These are phyloP conservation scores for Trichomonas gallinae DNA, from an alignment of 208 protist species.

Conservation along the genomic window DNA sequence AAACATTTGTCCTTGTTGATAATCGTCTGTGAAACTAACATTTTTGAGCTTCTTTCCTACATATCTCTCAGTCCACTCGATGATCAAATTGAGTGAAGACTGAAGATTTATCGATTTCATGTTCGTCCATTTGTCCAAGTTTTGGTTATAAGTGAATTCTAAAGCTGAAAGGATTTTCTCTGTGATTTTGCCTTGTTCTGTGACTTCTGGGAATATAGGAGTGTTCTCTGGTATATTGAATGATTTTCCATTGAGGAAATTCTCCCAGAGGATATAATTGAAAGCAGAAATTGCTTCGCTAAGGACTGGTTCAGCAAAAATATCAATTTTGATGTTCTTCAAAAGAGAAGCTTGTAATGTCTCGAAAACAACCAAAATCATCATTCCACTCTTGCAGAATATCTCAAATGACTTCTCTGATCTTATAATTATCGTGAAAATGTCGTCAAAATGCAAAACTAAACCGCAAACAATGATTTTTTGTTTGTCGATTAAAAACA, in stretches of 20 bases:
- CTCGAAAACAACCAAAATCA: background rate
- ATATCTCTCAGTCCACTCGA: background rate
- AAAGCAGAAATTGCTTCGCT: background rate
- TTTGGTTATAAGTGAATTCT: background rate
- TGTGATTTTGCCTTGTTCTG: background rate
- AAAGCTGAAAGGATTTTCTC: background rate
- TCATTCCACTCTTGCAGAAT: background rate
- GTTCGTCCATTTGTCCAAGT: background rate
- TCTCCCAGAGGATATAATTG: background rate
- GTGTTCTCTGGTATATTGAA: background rate
- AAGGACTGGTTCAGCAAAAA: background rate
- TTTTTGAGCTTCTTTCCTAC: background rate
- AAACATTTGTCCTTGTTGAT: background rate
- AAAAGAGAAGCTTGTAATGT: background rate
- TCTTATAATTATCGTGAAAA: background rate
- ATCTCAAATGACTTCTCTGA: background rate
- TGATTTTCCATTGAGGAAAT: background rate
- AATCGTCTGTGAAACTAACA: background rate
- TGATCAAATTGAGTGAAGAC: background rate
- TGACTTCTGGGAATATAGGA: background rate
- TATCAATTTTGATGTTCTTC: background rate
- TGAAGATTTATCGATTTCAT: background rate
- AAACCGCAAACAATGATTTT: background rate
- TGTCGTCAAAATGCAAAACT: background rate
- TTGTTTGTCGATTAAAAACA: background rate